Conservation (phyloP, 148 eudicot species). For the Rhododendron kiyosumense region DNA sequence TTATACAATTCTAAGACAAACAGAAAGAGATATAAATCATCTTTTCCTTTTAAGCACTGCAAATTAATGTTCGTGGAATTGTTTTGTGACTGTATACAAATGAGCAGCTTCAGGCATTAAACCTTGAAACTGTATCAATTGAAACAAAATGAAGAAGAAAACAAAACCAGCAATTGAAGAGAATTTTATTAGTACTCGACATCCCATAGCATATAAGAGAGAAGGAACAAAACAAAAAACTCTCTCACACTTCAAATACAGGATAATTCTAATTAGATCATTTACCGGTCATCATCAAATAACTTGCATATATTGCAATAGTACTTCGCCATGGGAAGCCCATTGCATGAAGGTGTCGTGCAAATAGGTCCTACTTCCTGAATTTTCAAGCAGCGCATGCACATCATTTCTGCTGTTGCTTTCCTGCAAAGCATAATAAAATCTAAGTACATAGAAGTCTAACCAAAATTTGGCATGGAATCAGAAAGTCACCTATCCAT, state of each 20-base stretch:
- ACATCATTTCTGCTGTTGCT: conserved; percentile 93
- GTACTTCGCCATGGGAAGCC: conserved; percentile 76
- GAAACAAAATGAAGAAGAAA: neutral
- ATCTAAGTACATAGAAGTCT: neutral
- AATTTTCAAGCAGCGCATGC: conserved; percentile 82
- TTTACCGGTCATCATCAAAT: conserved; percentile 90
- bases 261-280: neutral
- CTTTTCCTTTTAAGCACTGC: neutral
- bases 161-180: neutral
- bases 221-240: neutral
- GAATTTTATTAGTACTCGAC: neutral
- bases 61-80: neutral
- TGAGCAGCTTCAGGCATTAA: neutral
- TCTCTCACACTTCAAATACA: neutral
- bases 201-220: neutral
- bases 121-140: neutral
- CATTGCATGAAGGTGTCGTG: conserved; percentile 75
- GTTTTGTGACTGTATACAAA: neutral
- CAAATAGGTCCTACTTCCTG: conserved; percentile 83
- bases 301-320: conserved; percentile 88
- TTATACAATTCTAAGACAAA: neutral
- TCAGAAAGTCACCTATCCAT: conserved; percentile 67
- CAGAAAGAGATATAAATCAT: neutral
- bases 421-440: conserved; percentile 46
- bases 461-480: neutral